Evolutionary conservation across 139 green algal genomes (phyloP).

Genomic region (Desmodesmus armatus): DNA sequence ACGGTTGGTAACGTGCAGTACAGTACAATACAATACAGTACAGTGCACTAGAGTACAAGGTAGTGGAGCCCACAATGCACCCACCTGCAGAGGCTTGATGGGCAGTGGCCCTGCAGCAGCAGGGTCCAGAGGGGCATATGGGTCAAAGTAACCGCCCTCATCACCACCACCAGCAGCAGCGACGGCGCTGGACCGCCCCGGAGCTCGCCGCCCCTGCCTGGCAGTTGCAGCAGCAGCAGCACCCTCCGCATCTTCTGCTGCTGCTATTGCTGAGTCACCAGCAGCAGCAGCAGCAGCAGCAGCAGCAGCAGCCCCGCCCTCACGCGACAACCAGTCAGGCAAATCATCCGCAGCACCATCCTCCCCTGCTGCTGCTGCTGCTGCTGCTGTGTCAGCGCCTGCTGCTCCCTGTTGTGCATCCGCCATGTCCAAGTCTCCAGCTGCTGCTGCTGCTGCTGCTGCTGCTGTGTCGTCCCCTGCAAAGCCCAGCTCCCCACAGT

Average conservation of each 20-base stretch:
- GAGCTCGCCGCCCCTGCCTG: conserved; percentile 15
- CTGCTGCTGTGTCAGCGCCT: background rate
- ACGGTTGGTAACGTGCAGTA: background rate
- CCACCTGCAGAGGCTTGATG: conserved; percentile 70
- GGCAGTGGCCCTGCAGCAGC: conserved; percentile 55
- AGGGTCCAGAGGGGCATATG: conserved; percentile 81
- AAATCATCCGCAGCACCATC: too few species aligned
- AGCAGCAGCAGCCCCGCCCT: background rate
- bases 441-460: conserved; percentile 5
- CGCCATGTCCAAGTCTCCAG: conserved; percentile 2
- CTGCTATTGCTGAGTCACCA: background rate
- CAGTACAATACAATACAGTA: background rate
- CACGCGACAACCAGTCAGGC: background rate
- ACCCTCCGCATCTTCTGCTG: background rate
- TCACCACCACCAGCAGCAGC: background rate
- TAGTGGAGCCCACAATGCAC: background rate
- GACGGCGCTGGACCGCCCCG: background rate
- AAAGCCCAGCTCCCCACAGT: background rate
- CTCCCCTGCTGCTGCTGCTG: conserved; percentile 9
- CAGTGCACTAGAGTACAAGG: background rate
- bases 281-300: background rate
- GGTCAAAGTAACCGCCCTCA: conserved; percentile 67
- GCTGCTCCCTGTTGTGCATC: conserved; percentile 5
- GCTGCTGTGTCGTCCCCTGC: background rate
- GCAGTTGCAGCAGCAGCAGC: background rate